Conservation (phyloP, 179 eudicot genomes). For the Heliamphora ciliata region DNA sequence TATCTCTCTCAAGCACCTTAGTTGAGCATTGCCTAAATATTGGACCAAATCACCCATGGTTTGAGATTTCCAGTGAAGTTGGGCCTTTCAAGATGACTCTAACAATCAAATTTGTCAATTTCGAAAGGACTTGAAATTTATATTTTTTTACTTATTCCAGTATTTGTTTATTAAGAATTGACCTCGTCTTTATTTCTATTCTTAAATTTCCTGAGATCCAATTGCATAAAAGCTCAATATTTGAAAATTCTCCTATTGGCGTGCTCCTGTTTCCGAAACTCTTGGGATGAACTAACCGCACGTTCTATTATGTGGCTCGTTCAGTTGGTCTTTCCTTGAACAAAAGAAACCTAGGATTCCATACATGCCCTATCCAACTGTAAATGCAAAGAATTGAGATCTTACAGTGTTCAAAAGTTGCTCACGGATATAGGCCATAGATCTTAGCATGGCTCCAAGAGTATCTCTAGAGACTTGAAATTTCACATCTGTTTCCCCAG, state of each 20-base stretch:
- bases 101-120: neutral
- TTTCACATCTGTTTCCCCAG: constrained; percentile 70
- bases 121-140: neutral
- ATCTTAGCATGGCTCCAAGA: constrained; percentile 71
- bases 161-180: neutral
- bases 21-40: neutral
- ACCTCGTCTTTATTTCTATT: neutral
- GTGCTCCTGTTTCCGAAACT: neutral
- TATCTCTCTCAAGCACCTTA: too few relatives aligned
- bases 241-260: neutral
- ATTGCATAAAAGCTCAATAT: neutral
- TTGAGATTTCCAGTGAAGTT: too few relatives aligned
- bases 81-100: too few relatives aligned
- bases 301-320: neutral
- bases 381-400: neutral
- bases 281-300: neutral
- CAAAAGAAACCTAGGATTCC: neutral
- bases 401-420: constrained; percentile 56
- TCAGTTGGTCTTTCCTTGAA: neutral
- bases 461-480: constrained; percentile 77
- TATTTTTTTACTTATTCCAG: too few relatives aligned
- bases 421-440: constrained; percentile 76
- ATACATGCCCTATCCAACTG: neutral
- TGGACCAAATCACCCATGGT: neutral
- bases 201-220: neutral